phyloP scores from a whole-genome alignment of 441 rosid genomes.

The Hura crepitans region DNA sequence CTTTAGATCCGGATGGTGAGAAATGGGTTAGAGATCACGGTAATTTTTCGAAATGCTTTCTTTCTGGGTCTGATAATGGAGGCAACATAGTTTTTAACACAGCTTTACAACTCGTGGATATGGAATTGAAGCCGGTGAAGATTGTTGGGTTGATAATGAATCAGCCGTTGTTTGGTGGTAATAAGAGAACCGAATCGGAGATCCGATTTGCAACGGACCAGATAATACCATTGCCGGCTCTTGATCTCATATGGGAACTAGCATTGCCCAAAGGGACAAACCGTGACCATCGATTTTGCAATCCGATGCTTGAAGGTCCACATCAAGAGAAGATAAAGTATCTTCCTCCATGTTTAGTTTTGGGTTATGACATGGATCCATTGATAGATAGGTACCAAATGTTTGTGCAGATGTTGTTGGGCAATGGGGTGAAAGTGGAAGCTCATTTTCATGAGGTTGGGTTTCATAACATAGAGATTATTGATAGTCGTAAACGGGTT shows the following conservation, averaged over 20 bases:
- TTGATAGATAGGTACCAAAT: slow-evolving; percentile 36
- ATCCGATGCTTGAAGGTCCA: slow-evolving; percentile 37
- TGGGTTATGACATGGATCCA: slow-evolving; percentile 46
- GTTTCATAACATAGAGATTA: slow-evolving; percentile 40
- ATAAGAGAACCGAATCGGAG: slow-evolving; percentile 35
- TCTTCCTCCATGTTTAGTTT: slow-evolving; percentile 37
- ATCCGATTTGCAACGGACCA: slow-evolving; percentile 27
- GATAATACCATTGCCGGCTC: slow-evolving; percentile 38
- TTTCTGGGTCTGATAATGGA: slow-evolving; percentile 40
- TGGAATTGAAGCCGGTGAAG: slow-evolving; percentile 35
- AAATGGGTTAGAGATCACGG: slow-evolving; percentile 41
- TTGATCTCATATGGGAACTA: slow-evolving; percentile 40
- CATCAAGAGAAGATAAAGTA: slow-evolving; percentile 29
- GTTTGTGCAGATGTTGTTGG: slow-evolving; percentile 6
- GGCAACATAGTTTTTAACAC: slow-evolving; percentile 37
- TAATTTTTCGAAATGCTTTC: slow-evolving; percentile 32
- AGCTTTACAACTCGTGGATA: slow-evolving; percentile 28
- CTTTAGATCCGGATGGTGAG: slow-evolving; percentile 32
- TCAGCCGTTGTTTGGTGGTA: slow-evolving; percentile 44
- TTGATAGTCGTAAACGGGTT: slow-evolving; percentile 28
- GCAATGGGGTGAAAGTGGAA: background rate
- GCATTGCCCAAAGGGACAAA: slow-evolving; percentile 36
- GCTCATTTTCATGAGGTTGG: slow-evolving; percentile 42
- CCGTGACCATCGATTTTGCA: slow-evolving; percentile 44
- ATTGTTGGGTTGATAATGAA: slow-evolving; percentile 36